Conservation (phyloP, 345 rosid genomes). For the Syzygium grande region DNA sequence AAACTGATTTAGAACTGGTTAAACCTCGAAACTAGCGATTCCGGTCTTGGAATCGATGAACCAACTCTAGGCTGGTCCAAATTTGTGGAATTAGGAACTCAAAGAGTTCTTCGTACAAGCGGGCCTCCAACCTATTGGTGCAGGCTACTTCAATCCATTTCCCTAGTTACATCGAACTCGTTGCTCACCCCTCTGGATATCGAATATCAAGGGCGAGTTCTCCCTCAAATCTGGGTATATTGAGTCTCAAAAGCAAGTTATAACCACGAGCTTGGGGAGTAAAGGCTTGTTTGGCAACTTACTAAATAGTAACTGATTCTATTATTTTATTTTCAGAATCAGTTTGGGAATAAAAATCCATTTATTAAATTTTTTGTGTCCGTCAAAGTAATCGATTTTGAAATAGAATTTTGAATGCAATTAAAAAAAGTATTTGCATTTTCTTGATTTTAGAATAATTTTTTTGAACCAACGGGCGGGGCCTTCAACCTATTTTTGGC, state of each 20-base stretch:
- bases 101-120: not conserved
- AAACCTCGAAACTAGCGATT: not conserved
- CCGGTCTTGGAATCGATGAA: fast-evolving
- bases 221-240: not conserved
- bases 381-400: too few relatives aligned
- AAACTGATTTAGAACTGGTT: fast-evolving
- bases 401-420: too few relatives aligned
- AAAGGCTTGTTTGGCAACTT: too few relatives aligned
- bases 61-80: fast-evolving
- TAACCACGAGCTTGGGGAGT: not conserved
- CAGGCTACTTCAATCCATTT: not conserved
- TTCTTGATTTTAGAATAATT: too few relatives aligned
- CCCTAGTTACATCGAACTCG: not conserved
- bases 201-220: not conserved
- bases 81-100: fast-evolving
- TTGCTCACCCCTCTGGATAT: not conserved
- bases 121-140: not conserved
- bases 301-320: too few relatives aligned
- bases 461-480: too few relatives aligned
- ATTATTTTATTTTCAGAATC: too few relatives aligned
- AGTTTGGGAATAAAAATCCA: too few relatives aligned
- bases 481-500: too few relatives aligned
- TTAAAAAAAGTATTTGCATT: too few relatives aligned
- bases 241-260: not conserved
- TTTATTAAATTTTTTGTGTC: too few relatives aligned